These are phyloP conservation scores for Xerocomus spinulosus DNA, from an alignment of 768 basidiomycete species.

Conservation along the genomic window DNA sequence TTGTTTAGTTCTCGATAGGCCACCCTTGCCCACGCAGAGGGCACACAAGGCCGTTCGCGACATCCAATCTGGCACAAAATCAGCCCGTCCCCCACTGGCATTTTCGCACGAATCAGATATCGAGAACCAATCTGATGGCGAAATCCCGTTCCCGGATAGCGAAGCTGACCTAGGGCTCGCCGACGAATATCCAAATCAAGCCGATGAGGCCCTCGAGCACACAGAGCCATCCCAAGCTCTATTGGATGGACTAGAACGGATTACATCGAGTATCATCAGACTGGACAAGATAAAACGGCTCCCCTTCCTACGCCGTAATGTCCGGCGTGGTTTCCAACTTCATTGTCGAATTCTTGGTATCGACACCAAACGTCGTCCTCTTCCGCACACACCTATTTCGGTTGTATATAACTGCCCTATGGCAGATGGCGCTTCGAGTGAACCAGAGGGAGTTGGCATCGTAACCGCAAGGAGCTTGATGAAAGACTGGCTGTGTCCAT, in stretches of 20 bases:
- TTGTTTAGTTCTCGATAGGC: constrained; percentile 8
- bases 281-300: constrained; percentile 39
- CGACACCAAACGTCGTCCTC: constrained; percentile 24
- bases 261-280: constrained; percentile 30
- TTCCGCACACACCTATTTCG: constrained; percentile 17
- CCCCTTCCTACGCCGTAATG: constrained; percentile 54
- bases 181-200: constrained; percentile 10
- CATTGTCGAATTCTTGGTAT: constrained; percentile 39
- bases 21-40: constrained; percentile 1
- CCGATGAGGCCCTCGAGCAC: constrained; percentile 5
- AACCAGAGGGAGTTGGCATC: constrained; percentile 7
- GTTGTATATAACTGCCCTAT: constrained; percentile 21
- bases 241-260: constrained; percentile 31
- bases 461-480: constrained; percentile 23
- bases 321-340: constrained; percentile 44
- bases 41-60: constrained; percentile 16
- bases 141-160: constrained; percentile 1
- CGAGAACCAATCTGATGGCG: neutral
- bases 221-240: constrained; percentile 33
- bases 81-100: neutral
- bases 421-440: constrained; percentile 3
- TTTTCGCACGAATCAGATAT: neutral
- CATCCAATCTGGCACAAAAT: constrained; percentile 13
- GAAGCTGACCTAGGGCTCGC: neutral
- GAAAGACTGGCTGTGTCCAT: constrained; percentile 45